Base-by-base conservation (phyloP, 2,329 filamentous ascomycete species). In the Neoscytalidium dimidiatum region DNA sequence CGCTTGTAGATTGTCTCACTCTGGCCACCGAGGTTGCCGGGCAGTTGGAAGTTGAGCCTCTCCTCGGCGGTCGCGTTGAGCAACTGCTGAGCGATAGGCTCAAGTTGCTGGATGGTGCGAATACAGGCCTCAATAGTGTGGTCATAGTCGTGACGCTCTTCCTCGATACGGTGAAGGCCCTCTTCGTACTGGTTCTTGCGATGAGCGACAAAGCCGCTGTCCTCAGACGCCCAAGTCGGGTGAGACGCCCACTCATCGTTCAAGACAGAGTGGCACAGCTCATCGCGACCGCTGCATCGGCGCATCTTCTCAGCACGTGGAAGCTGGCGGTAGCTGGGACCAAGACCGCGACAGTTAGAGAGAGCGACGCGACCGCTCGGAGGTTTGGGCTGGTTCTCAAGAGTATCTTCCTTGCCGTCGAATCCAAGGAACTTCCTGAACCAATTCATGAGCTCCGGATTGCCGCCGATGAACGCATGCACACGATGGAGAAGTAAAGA, bases 201-300 rank as follows among this genome's bases (percentile, higher is more conserved):
- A 79, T 99, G 95, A 13, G 95, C 95, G 66, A 99, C 94, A 71
- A 99, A 99, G 0, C 95, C 95, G 49, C 92, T 96, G 74, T 99
- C 95, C 78, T 99, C 95, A 0, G 94, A 98, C 1, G 94, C 95
- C 95, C 95, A 99, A 0, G 95, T 99, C 3, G 95, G 95, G 79
- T 99, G 95, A 28, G 94, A 98, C 1, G 95, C 95, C 95, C 95
- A 99, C 70, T 97, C 92, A 71, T 99, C 95, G 69, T 99, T 99
- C 63, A 99, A 83, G 0, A 99, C 94, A 26, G 90, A 90, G 70
- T 92, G 90, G 80, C 95, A 99, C 70, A 99, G 89, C 76, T 97
- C 93, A 74, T 99, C 95, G 51, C 95, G 91, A 11, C 95, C 95
- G 73, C 92, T 95, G 80, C 95, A 99, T 0, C 90, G 88, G 81